Evolutionary conservation across 1,284 basidiomycete species (phyloP), one percentile per base, ranked within the genome.

Genomic region (Ganoderma lingzhi): DNA sequence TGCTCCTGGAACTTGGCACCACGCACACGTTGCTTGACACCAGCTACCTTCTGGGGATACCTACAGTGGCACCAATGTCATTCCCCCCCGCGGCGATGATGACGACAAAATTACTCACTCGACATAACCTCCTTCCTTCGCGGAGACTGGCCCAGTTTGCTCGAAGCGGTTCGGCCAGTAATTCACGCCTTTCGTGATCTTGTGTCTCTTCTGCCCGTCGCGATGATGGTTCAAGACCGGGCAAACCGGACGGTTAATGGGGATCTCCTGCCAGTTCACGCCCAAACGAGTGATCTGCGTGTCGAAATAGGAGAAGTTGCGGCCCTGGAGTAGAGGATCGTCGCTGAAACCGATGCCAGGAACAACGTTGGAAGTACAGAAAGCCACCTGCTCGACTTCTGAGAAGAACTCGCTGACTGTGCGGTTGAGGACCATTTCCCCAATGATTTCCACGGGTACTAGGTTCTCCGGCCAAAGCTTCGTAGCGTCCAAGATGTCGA

Each of bases 281-380:
- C 95, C 95, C 6, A 95, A 80, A 41, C 93, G 87, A 2, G 88
- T 85, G 61, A 94, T 84, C 76, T 94, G 93, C 0, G 93, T 95
- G 78, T 95, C 93, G 73, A 91, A 89, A 81, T 95, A 96, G 0
- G 90, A 92, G 80, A 96, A 96, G 81, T 94, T 94, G 55, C 95
- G 85, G 19, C 91, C 90, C 81, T 94, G 92, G n/a, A 96, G 84
- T 28, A 96, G 82, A 3, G 94, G 94, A 76, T 96, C 94, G 75
- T 93, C 88, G 71, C 89, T 90, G 79, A 93, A 92, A 59, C 90
- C 93, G 74, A 96, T 93, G 41, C 94, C 93, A 19, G 94, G 93
- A 1, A 95, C 92, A 65, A 95, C 82, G 75, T 96, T 93, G 56
- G 87, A 81, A 0, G 94, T 96, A 80, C 93, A 96, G 80, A 95